These are phyloP conservation scores for Penicillium digitatum DNA, from an alignment of 2,329 filamentous ascomycete genomes.

Conservation along the genomic window DNA sequence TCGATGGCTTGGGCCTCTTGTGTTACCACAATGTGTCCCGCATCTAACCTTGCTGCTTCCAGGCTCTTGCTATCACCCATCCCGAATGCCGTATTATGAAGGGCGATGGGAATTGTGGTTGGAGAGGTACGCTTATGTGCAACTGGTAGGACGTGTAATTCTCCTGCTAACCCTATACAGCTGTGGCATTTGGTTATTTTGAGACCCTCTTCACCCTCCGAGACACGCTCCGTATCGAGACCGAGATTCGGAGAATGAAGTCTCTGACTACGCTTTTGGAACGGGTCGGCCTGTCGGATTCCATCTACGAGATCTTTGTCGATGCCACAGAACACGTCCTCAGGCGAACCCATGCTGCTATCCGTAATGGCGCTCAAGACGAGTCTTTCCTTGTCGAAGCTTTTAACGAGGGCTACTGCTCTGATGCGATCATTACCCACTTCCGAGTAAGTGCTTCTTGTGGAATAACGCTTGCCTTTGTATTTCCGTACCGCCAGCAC, in stretches of 20 bases:
- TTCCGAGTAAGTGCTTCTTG: constrained; percentile 53
- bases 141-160: constrained; percentile 1
- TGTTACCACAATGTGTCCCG: neutral
- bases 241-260: constrained; percentile 68
- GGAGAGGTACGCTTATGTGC: constrained; percentile 72
- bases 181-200: constrained; percentile 89
- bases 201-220: constrained; percentile 71
- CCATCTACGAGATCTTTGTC: constrained; percentile 77
- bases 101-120: constrained; percentile 94
- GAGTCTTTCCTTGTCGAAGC: constrained; percentile 56
- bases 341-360: constrained; percentile 56
- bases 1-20: neutral
- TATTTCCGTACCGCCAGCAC: neutral
- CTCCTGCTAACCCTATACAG: constrained; percentile 47
- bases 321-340: constrained; percentile 70
- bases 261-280: constrained; percentile 68
- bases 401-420: constrained; percentile 69
- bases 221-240: constrained; percentile 61
- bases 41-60: constrained; percentile 5
- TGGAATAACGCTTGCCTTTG: constrained; percentile 4
- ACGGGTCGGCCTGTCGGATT: constrained; percentile 63
- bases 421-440: constrained; percentile 80
- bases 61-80: constrained; percentile 79
- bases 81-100: constrained; percentile 81
- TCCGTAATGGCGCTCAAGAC: constrained; percentile 55